Percentiles rank a stretch among this genome's conserved stretches.
Evolutionary conservation across 768 basidiomycete species (phyloP).

Genomic region (Tylopilus plumbeoviolaceoides): DNA sequence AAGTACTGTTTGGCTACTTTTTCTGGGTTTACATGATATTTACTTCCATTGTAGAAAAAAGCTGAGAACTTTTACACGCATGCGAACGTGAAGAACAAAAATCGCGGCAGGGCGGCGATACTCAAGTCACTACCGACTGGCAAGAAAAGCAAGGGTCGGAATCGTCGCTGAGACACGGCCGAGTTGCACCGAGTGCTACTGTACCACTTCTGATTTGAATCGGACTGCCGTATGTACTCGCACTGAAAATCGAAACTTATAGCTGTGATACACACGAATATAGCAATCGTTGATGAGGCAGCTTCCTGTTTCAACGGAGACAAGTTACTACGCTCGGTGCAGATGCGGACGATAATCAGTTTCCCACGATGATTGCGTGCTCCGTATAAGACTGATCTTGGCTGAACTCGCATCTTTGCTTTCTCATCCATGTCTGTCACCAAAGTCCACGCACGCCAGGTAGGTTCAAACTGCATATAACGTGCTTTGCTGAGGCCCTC

Average conservation of each 20-base stretch:
- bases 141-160: slow-evolving; percentile 43
- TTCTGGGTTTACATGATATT: slow-evolving; percentile 2
- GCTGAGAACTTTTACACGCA: slow-evolving; percentile 84
- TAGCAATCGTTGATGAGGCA: neutral
- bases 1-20: slow-evolving; percentile 7
- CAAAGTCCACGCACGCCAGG: slow-evolving; percentile 92
- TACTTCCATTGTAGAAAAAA: slow-evolving; percentile 57
- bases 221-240: neutral
- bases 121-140: slow-evolving; percentile 55
- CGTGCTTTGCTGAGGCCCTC: slow-evolving; percentile 11
- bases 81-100: slow-evolving; percentile 88
- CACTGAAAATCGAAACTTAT: slow-evolving; percentile 11
- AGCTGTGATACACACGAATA: slow-evolving; percentile 10
- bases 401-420: slow-evolving; percentile 14
- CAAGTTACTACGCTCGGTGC: slow-evolving; percentile 9
- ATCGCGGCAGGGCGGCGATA: slow-evolving; percentile 57
- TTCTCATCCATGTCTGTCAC: slow-evolving; percentile 78
- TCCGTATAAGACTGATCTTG: slow-evolving; percentile 23
- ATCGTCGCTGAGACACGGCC: slow-evolving; percentile 25
- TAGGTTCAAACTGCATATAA: slow-evolving; percentile 28
- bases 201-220: slow-evolving; percentile 7
- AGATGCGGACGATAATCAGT: slow-evolving; percentile 36
- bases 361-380: slow-evolving; percentile 25
- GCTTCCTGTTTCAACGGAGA: no score
- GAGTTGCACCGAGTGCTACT: slow-evolving; percentile 10